Percentiles rank a stretch among this genome's conserved stretches.
Evolutionary conservation across 2,329 filamentous ascomycete species (phyloP).

Genomic region (Fusarium illudens): DNA sequence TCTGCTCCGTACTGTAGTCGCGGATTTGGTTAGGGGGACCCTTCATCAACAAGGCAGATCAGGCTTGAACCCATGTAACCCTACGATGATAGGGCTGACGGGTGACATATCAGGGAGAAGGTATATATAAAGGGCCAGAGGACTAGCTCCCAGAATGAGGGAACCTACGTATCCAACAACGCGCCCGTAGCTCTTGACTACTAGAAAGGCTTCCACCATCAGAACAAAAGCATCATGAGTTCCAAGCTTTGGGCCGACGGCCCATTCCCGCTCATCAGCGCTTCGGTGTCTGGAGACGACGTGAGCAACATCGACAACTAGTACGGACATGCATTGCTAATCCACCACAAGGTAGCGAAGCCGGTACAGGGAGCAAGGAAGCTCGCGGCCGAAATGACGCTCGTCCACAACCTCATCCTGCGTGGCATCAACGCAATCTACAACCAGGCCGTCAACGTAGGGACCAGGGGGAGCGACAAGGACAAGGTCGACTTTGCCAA

Average conservation of each 20-base stretch:
- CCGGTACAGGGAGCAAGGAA: conserved; percentile 30
- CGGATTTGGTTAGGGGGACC: background rate
- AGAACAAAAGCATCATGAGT: conserved; percentile 9
- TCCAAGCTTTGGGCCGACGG: conserved; percentile 45
- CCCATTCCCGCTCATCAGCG: conserved; percentile 45
- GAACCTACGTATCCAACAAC: background rate
- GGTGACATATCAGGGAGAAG: background rate
- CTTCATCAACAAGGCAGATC: background rate
- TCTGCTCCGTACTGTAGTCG: too few relatives aligned
- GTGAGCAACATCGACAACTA: conserved; percentile 7
- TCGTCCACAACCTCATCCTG: conserved; percentile 49
- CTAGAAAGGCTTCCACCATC: background rate
- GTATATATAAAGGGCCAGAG: background rate
- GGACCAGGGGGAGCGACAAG: conserved; percentile 35
- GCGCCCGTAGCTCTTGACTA: background rate
- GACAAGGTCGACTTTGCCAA: conserved; percentile 47
- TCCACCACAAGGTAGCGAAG: conserved; percentile 16
- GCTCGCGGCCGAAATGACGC: conserved; percentile 45
- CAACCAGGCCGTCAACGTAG: conserved; percentile 48
- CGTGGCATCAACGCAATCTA: conserved; percentile 52
- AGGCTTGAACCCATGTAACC: background rate
- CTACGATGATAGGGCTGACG: background rate
- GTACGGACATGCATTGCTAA: background rate
- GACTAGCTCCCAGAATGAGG: background rate
- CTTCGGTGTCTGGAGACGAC: conserved; percentile 36